phyloP scores from a whole-genome alignment of 768 basidiomycete species.

The Tricholomella constricta region DNA sequence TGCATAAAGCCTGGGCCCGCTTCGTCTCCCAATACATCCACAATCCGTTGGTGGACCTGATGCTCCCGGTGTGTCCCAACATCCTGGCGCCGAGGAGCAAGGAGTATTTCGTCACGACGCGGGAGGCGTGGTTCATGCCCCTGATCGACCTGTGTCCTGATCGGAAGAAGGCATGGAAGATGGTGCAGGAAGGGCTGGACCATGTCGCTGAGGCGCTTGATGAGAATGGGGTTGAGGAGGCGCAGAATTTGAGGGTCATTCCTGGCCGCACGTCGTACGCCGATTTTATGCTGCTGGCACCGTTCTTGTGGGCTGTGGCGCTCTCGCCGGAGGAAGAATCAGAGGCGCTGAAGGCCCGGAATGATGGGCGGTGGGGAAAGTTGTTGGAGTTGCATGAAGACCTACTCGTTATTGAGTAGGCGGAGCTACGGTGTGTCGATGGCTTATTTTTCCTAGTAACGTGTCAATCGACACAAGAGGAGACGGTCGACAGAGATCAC shows the following conservation, averaged over 20 bases:
- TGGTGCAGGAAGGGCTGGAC: constrained; percentile 10
- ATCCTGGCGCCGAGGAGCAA: constrained; percentile 8
- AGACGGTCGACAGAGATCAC: too few species aligned
- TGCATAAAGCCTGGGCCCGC: constrained; percentile 12
- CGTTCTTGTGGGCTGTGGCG: constrained; percentile 9
- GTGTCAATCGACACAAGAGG: too few species aligned
- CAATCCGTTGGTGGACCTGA: constrained; percentile 1
- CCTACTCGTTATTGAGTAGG: background rate
- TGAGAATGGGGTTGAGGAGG: constrained; percentile 3
- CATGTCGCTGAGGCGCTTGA: constrained; percentile 15
- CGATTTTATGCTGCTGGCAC: constrained; percentile 11
- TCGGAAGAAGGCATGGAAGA: constrained; percentile 11
- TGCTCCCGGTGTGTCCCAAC: constrained; percentile 1
- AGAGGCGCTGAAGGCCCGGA: constrained; percentile 11
- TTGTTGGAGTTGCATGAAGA: constrained; percentile 1
- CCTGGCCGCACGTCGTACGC: constrained; percentile 12
- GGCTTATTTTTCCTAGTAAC: too few species aligned
- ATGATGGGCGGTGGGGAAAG: constrained; percentile 14
- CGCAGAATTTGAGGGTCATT: constrained; percentile 9
- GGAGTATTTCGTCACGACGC: constrained; percentile 15
- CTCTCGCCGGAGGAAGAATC: constrained; percentile 7
- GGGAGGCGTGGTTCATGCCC: constrained; percentile 16
- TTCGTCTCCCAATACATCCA: constrained; percentile 4
- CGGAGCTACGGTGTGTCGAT: too few species aligned
- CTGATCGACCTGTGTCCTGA: constrained; percentile 14